Evolutionary conservation across 805 yeast species (phyloP), one percentile per base, ranked within the genome.

Genomic region (Tetrapisispora taiwanensis): DNA sequence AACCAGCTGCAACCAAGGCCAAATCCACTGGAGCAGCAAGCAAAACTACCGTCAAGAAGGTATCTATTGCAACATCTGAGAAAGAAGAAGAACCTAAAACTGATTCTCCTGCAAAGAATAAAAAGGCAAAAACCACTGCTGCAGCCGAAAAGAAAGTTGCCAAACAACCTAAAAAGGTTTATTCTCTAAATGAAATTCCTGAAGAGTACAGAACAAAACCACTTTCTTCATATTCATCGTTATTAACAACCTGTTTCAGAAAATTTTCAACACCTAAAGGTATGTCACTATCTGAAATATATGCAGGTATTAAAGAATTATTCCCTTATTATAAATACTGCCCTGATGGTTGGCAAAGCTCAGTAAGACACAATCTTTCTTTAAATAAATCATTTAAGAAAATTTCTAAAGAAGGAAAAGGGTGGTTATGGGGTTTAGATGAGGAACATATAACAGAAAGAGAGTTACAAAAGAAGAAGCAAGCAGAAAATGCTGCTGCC

Each of bases 261-360:
- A 75, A 80, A 34, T 75, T 74, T 50, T 76, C 83, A 0, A 75
- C 80, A 0, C 78, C 75, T 27, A 72, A 77, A 40, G 95, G 95
- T 22, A 76, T 87, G 78, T 78, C 89, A 1, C 66, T 84, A 35
- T 79, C 88, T 0, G 97, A 89, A 50, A 86, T 92, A 38, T 83
- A 87, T 63, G 83, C 82, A 43, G 85, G 87, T 1, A 88, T 92
- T 40, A 84, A 84, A 62, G 94, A 85, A 36, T 63, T 84, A 12
- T 90, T 83, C 63, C 97, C 97, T 2, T 92, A 85, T 67, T 92
- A 86, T 66, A 76, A 81, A 54, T 90, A 86, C 64, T 89, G 97
- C 55, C 90, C 95, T 0, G 95, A 88, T 62, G 97, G 97, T 3
- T 92, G 98, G 98, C 98, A 92, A 66, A 82, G 85, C 57, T 79